Percentiles rank a stretch among this genome's conserved stretches.
phyloP scores from a whole-genome alignment of 257 asterid species.

The Solanum infundibuliforme region DNA sequence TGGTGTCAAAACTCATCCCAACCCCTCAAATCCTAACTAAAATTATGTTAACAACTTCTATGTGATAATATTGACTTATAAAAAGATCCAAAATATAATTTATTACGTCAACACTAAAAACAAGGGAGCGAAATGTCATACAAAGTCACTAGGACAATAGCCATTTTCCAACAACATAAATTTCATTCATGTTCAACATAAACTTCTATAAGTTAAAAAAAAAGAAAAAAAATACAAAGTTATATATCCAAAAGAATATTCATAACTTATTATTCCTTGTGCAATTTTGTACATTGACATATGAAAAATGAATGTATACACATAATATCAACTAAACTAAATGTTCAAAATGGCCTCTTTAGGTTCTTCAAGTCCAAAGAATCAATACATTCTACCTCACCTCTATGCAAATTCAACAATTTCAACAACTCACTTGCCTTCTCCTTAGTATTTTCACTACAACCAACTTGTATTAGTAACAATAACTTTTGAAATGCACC shows the following conservation, averaged over 20 bases:
- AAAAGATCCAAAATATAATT: background rate
- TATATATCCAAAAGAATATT: background rate
- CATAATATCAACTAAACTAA: background rate
- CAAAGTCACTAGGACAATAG: background rate
- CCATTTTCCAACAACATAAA: background rate
- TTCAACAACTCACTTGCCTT: conserved; percentile 38
- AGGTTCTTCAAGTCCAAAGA: conserved; percentile 42
- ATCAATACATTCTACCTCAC: conserved; percentile 27
- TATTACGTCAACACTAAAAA: background rate
- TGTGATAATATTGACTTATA: background rate
- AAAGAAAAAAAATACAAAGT: background rate
- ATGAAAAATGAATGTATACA: background rate
- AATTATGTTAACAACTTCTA: background rate
- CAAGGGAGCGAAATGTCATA: background rate
- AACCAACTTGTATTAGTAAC: conserved; percentile 39
- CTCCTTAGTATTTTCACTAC: conserved; percentile 37
- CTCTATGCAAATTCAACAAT: conserved; percentile 22
- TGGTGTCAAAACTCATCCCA: background rate
- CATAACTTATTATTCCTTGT: background rate
- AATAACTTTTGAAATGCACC: conserved; percentile 52
- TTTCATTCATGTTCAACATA: background rate
- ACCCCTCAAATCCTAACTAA: background rate
- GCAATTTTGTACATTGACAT: background rate
- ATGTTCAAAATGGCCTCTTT: conserved; percentile 30
- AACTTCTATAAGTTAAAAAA: background rate